Evolutionary conservation across 75 land plant genomes (phyloP).

Genomic region (Chamaecyparis obtusa): DNA sequence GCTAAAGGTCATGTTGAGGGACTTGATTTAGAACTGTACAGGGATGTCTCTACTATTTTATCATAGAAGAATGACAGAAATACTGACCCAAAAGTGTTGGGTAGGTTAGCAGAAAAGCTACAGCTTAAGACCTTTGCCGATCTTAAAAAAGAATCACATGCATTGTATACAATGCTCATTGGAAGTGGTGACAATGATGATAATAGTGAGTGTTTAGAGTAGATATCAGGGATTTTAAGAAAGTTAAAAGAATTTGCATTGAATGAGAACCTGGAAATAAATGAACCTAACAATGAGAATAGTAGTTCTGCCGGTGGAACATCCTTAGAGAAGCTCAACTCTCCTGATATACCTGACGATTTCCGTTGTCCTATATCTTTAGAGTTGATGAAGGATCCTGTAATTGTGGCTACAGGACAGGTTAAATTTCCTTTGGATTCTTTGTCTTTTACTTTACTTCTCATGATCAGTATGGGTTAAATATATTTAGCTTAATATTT

Average conservation of each 20-base stretch:
- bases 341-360: conserved; percentile 20
- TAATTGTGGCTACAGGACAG: conserved; percentile 55
- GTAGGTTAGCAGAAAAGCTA: conserved; percentile 68
- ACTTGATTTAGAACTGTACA: conserved; percentile 38
- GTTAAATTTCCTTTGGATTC: conserved; percentile 10
- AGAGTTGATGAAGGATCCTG: conserved; percentile 47
- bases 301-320: not conserved
- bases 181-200: conserved; percentile 31
- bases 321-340: conserved; percentile 3
- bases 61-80: conserved; percentile 34
- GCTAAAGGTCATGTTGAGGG: conserved; percentile 59
- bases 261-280: conserved; percentile 37
- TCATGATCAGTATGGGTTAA: not conserved
- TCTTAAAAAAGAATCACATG: conserved; percentile 65
- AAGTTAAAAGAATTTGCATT: conserved; percentile 55
- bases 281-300: conserved; percentile 26
- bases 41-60: conserved; percentile 35
- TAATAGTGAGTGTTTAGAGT: conserved; percentile 25
- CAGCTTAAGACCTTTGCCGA: conserved; percentile 62
- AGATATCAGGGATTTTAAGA: conserved; percentile 46
- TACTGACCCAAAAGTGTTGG: conserved; percentile 33
- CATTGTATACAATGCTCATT: conserved; percentile 64
- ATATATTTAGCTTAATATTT: not conserved
- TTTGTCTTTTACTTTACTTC: not conserved
- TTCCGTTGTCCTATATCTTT: conserved; percentile 43